Percentiles rank a stretch among this genome's conserved stretches.
Evolutionary conservation across 208 protist species (phyloP).

Genomic region (Acanthamoeba castellanii): DNA sequence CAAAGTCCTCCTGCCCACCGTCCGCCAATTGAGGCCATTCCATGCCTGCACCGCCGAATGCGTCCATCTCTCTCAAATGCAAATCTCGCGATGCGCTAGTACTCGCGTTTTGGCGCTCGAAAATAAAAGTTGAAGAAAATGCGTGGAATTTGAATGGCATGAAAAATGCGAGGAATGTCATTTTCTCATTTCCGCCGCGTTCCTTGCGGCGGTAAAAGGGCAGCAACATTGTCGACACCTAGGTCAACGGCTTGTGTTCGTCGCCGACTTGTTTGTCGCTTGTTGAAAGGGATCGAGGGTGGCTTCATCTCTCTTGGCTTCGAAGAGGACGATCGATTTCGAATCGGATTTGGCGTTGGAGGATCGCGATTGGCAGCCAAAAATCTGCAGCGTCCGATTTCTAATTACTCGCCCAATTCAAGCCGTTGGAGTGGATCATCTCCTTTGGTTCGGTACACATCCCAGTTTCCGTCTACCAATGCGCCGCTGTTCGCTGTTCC

Average conservation of each 20-base stretch:
- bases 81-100: background rate
- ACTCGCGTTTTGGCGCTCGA: background rate
- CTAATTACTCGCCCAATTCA: no score
- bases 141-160: background rate
- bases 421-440: no score
- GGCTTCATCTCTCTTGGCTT: background rate
- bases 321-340: background rate
- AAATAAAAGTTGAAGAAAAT: background rate
- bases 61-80: background rate
- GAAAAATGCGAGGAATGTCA: background rate
- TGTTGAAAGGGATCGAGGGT: no score
- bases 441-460: no score
- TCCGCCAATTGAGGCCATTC: background rate
- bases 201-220: background rate
- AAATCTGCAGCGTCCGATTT: no score
- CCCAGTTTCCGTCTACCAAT: no score
- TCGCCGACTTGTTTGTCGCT: no score
- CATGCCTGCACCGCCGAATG: background rate
- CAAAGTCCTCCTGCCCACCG: constrained; percentile 20
- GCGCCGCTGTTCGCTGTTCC: no score
- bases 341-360: background rate
- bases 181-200: background rate
- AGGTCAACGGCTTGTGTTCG: no score
- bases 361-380: no score
- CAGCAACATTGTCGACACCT: no score